These are phyloP conservation scores for Gastrolobium bilobum DNA, from an alignment of 306 rosid species.

Conservation along the genomic window DNA sequence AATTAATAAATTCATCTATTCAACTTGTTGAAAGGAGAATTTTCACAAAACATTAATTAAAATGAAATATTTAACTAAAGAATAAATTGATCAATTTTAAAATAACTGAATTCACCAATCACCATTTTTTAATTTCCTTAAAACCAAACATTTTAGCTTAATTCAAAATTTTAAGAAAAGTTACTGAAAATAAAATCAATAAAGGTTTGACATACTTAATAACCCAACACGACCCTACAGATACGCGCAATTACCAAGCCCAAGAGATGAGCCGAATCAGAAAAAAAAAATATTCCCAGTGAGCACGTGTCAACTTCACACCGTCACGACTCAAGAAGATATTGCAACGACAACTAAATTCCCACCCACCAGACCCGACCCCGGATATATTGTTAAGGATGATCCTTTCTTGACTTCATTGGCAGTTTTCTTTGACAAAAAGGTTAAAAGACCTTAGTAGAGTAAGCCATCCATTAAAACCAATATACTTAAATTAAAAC, in stretches of 20 bases:
- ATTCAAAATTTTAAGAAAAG: neutral
- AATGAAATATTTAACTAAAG: too few relatives aligned
- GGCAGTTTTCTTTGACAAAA: neutral
- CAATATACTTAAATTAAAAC: conserved; percentile 4
- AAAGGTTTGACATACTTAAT: neutral
- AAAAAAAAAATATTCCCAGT: neutral
- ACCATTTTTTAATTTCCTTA: neutral
- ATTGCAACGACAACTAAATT: neutral
- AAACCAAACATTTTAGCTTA: neutral
- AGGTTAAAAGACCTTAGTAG: neutral
- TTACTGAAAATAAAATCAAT: neutral
- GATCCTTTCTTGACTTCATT: neutral
- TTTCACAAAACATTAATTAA: neutral
- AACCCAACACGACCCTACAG: neutral
- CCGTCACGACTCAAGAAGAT: neutral
- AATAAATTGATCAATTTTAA: neutral
- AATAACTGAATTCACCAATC: neutral
- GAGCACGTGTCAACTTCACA: conserved; percentile 15
- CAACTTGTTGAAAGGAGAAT: neutral
- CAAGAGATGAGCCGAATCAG: neutral
- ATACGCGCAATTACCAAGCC: neutral
- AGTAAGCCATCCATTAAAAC: neutral
- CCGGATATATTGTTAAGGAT: neutral
- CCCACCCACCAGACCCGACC: conserved; percentile 1
- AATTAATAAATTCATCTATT: too few relatives aligned